A percentile compares a stretch with the other conserved stretches of the same genome.
Conservation (phyloP, 371 early-diverging fungal species). For the Catenaria anguillulae region DNA sequence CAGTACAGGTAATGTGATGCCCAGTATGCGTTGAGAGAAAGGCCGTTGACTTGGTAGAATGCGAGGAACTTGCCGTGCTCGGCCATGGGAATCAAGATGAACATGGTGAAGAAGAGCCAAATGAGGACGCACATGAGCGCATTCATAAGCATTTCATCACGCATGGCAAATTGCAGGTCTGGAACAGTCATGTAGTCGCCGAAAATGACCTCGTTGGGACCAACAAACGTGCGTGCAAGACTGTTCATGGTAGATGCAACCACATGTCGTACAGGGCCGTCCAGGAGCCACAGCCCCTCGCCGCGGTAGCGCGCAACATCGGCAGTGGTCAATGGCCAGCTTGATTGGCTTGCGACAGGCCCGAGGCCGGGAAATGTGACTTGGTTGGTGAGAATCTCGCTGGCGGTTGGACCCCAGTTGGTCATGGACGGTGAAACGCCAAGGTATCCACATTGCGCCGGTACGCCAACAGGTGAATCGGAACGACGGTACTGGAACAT, state of each 20-base stretch:
- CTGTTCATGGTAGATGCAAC: neutral
- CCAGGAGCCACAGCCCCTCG: slow-evolving; percentile 1
- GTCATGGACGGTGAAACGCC: neutral
- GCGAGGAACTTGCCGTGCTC: slow-evolving; percentile 1
- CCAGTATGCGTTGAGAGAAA: slow-evolving; percentile 3
- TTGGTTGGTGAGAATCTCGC: too few species aligned
- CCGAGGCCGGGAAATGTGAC: too few species aligned
- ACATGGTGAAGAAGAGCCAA: slow-evolving; percentile 1
- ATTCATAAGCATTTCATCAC: neutral
- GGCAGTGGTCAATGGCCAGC: neutral
- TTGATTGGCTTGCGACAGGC: too few species aligned
- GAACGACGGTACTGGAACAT: slow-evolving; percentile 1
- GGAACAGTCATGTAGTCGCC: neutral
- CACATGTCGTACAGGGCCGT: neutral
- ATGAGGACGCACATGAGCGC: neutral
- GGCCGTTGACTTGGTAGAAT: slow-evolving; percentile 4
- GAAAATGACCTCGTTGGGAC: neutral
- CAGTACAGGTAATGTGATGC: slow-evolving; percentile 1
- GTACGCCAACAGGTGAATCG: too few species aligned
- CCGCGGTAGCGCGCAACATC: neutral
- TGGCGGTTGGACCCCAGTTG: too few species aligned
- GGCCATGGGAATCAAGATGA: slow-evolving; percentile 1
- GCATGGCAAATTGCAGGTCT: neutral
- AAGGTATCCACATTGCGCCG: neutral
- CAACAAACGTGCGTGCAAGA: neutral